Conservation (phyloP, 1,139 yeast genomes). For the Suhomyces yuchorum region DNA sequence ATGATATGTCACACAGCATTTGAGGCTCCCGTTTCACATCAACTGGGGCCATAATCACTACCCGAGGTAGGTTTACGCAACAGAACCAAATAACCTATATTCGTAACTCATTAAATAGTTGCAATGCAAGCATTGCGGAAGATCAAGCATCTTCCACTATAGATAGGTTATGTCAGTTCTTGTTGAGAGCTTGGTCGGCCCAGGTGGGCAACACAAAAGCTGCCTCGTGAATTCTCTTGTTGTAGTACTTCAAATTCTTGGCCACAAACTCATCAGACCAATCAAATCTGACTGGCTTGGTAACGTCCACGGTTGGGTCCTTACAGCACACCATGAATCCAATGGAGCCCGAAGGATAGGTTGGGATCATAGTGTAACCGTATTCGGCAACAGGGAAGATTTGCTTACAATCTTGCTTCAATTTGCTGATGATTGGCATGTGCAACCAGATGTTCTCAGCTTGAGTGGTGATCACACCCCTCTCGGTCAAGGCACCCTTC, state of each 20-base stretch:
- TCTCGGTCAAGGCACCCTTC: constrained; percentile 74
- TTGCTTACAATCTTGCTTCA: constrained; percentile 71
- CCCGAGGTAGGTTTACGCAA: not conserved
- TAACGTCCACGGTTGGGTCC: constrained; percentile 62
- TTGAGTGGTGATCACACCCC: constrained; percentile 90
- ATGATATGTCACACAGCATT: too few species aligned
- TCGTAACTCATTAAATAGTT: constrained; percentile 8
- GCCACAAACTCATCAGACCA: constrained; percentile 65
- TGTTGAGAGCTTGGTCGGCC: constrained; percentile 53
- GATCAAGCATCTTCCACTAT: not conserved
- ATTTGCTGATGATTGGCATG: constrained; percentile 72
- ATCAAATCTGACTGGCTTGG: constrained; percentile 64
- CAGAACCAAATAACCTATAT: constrained; percentile 3
- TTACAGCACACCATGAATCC: constrained; percentile 93
- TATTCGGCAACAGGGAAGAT: constrained; percentile 89
- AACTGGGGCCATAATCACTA: too few species aligned
- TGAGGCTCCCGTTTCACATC: too few species aligned
- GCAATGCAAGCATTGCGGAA: not conserved
- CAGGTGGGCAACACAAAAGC: constrained; percentile 87
- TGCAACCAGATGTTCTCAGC: constrained; percentile 92
- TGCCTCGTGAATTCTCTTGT: constrained; percentile 76
- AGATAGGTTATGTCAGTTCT: constrained; percentile 12
- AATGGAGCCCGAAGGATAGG: constrained; percentile 91
- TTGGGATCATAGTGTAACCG: constrained; percentile 87
- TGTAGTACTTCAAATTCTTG: constrained; percentile 75